Base-by-base conservation (phyloP, 169 alveolate species). In the Plasmodium vinckei region DNA sequence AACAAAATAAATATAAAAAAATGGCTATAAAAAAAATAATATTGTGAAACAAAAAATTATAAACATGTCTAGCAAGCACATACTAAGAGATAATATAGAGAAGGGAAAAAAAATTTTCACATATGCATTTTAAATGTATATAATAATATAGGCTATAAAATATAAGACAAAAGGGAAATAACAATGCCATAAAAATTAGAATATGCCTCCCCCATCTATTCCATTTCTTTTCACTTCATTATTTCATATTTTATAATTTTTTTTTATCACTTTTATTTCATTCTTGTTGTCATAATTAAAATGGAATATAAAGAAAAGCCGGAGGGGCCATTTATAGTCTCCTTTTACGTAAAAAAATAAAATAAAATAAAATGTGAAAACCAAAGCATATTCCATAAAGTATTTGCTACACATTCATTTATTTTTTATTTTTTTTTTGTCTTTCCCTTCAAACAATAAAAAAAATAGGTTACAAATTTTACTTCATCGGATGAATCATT, bases 301-400 rank as follows among this genome's bases (percentile, higher is more conserved):
- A 77, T 77, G 88, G 88, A 77, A 33, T 77, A 77, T 77, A 77
- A 77, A 39, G 88, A 77, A 64, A 77, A 77, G 49, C 88, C 88
- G 21, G 88, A 77, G 17, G 88, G 88, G 7, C 88, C 88, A 15
- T 77, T 77, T 42, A 63, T 77, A 63, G 88, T 77, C 15, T 57
- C 88, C 49, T 77, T 77, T 51, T 77, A 47, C 59, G 88, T 77
- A 77, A 77, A 15, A 27, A 51, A 19, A 33, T 21, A 61, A 33
- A n/a, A 75, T n/a, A 61, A 63, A 47, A 75, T 27, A 13, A 73
- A n/a, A 5, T 54, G 33, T 21, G 51, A 47, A 15, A 49, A 56
- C 3, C 23, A 12, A 51, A 51, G 25, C 19, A 15, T 51, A 12
- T 13, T 51, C 10, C 23, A 51, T 51, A 13, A 51, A 51, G 0